Percentiles rank a stretch among this genome's conserved stretches.
These are phyloP conservation scores for Decorospora gaudefroyi DNA, from an alignment of 2,329 filamentous ascomycete genomes.

Conservation along the genomic window DNA sequence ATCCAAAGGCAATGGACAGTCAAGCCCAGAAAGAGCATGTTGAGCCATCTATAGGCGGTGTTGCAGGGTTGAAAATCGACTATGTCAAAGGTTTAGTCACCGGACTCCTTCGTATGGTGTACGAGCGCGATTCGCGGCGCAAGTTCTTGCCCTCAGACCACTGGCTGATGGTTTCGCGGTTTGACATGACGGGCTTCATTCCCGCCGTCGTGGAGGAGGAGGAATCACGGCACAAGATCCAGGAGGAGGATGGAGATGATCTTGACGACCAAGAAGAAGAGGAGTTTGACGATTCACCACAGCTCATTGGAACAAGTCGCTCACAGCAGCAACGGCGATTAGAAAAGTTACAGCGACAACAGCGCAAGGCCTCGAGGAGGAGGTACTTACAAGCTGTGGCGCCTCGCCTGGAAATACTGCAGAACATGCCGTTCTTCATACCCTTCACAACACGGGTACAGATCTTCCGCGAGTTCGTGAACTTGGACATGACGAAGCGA, in stretches of 20 bases:
- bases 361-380: slow-evolving; percentile 68
- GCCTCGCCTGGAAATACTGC: slow-evolving; percentile 84
- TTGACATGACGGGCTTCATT: slow-evolving; percentile 89
- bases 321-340: slow-evolving; percentile 65
- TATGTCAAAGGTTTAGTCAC: slow-evolving; percentile 82
- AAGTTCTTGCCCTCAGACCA: slow-evolving; percentile 81
- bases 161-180: slow-evolving; percentile 89
- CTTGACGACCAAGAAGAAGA: slow-evolving; percentile 51
- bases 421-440: slow-evolving; percentile 96
- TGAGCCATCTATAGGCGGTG: slow-evolving; percentile 59
- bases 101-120: slow-evolving; percentile 80
- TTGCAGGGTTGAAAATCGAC: slow-evolving; percentile 74
- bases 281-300: slow-evolving; percentile 43
- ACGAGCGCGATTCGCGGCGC: slow-evolving; percentile 88
- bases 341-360: slow-evolving; percentile 66
- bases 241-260: slow-evolving; percentile 65
- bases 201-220: slow-evolving; percentile 86
- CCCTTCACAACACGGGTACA: slow-evolving; percentile 89
- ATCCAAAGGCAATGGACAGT: slow-evolving; percentile 23
- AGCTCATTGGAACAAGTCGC: slow-evolving; percentile 60
- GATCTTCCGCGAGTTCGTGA: slow-evolving; percentile 92
- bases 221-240: slow-evolving; percentile 71
- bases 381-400: slow-evolving; percentile 78
- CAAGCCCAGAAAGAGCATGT: slow-evolving; percentile 36
- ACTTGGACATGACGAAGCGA: slow-evolving; percentile 74